Evolutionary conservation across 306 rosid species (phyloP), one percentile per base, ranked within the genome.

Genomic region (Astragalus membranaceus): DNA sequence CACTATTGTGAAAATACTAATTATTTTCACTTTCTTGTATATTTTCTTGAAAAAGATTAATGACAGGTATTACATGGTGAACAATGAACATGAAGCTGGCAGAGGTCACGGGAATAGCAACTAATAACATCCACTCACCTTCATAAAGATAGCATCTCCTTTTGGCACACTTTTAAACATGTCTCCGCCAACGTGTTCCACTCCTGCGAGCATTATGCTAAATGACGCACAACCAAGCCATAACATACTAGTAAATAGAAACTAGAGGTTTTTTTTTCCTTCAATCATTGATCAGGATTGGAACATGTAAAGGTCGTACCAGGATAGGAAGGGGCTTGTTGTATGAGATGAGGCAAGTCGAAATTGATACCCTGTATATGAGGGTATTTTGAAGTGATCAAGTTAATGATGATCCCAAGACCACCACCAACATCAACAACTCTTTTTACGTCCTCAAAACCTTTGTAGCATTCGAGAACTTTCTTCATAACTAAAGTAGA

Each of bases 391-490:
- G 89, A 75, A 37, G 82, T 82, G 57, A 88, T 86, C 32, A 78
- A 5, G 47, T 50, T 78, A 13, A 86, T 77, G 6, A 61, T 74
- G 5, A 68, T 69, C 32, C 88, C 92, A 6, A 82, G 55, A 17
- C 88, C 85, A 37, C 87, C 87, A 12, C 92, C 89, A 64, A 87
- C 84, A 61, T 88, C 90, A 39, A 85, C 88, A 4, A 85, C 63
- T 47, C 30, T 78, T 9, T 64, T 73, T 4, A 85, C 33, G 16
- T 54, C 13, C 5, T 70, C 67, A 76, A 85, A 75, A 9, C 87
- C 90, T 20, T 75, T 70, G 81, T 81, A 85, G 12, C 33, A 2
- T 37, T 80, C 53, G 4, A 86, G 79, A 36, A 70, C 13, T 47
- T 72, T 80, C 41, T 80, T 82, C 3, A 69, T 16, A 30, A 67